Evolutionary conservation across 73 alveolate genomes (phyloP).

Genomic region (Paramecium caudatum): DNA sequence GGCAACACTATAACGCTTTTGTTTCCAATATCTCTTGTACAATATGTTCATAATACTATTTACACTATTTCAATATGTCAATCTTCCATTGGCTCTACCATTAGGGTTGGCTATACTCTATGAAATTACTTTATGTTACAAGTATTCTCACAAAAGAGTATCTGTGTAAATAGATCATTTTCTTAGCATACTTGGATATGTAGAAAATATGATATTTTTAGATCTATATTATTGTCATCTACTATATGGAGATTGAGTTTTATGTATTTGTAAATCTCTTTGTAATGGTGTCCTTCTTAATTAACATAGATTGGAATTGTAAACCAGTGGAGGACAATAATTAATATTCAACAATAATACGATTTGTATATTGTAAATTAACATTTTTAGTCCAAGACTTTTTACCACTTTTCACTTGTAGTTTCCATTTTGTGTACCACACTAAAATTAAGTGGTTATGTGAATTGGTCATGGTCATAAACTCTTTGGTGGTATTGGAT

Average conservation of each 20-base stretch:
- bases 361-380: background rate
- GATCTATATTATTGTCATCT: background rate
- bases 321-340: background rate
- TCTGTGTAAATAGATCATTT: background rate
- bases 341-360: conserved; percentile 9
- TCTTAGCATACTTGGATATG: background rate
- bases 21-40: background rate
- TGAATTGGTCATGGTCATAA: conserved; percentile 63
- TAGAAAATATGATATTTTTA: background rate
- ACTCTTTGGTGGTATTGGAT: conserved; percentile 69
- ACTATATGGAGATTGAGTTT: background rate
- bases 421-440: conserved; percentile 10
- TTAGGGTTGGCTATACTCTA: background rate
- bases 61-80: background rate
- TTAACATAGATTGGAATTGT: background rate
- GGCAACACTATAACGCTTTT: background rate
- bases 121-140: background rate
- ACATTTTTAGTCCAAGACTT: background rate
- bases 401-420: background rate
- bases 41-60: background rate
- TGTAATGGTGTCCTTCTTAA: background rate
- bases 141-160: background rate
- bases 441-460: background rate
- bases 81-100: background rate
- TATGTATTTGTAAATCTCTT: background rate